These are phyloP conservation scores for Phytopythium aichiense DNA, from an alignment of 352 stramenopile species.

Conservation along the genomic window DNA sequence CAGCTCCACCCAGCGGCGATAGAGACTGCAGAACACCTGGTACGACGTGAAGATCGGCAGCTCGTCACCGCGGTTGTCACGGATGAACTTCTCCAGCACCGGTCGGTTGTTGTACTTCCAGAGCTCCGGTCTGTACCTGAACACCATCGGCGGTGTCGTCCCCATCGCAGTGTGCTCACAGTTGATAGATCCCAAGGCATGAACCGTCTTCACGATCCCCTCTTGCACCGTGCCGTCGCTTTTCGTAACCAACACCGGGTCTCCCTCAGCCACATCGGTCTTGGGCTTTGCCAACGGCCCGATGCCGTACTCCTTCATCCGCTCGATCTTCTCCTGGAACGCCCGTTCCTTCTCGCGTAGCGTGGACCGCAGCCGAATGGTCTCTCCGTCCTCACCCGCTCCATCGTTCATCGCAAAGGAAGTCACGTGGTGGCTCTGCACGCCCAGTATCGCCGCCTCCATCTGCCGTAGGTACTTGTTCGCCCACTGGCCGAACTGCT, in stretches of 20 bases:
- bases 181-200: neutral
- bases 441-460: slow-evolving; percentile 19
- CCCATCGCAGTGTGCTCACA: neutral
- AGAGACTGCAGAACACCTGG: slow-evolving; percentile 38
- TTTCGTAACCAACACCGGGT: neutral
- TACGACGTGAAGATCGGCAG: slow-evolving; percentile 37
- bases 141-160: neutral
- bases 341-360: slow-evolving; percentile 1
- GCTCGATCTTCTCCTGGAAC: slow-evolving; percentile 1
- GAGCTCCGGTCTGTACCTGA: too few species aligned
- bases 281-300: slow-evolving; percentile 1
- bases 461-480: slow-evolving; percentile 30
- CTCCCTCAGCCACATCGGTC: neutral
- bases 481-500: slow-evolving; percentile 24
- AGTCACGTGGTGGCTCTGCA: neutral
- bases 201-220: neutral
- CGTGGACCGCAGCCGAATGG: neutral
- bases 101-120: slow-evolving; percentile 12
- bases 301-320: neutral
- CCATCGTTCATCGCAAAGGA: neutral
- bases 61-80: slow-evolving; percentile 29
- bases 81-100: slow-evolving; percentile 23
- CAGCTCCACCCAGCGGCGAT: slow-evolving; percentile 31
- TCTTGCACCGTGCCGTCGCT: neutral
- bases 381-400: neutral